Conservation (phyloP, 768 basidiomycete species). For the Aureoboletus auriporus region DNA sequence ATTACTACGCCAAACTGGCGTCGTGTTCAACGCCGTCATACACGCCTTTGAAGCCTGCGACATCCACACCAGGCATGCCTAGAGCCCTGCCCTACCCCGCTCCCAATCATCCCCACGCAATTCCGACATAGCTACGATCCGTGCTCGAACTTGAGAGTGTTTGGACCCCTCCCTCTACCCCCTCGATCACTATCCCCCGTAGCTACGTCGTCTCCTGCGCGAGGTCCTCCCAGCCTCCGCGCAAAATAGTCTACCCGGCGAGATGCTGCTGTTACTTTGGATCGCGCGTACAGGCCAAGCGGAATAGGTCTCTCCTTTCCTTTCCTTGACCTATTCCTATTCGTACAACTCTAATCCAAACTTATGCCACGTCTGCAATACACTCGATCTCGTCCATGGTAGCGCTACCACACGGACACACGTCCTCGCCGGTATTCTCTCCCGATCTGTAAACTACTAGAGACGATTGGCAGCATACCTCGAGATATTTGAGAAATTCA, state of each 20-base stretch:
- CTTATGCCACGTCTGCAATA: too few relatives aligned
- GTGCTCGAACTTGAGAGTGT: constrained; percentile 41
- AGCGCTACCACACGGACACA: constrained; percentile 26
- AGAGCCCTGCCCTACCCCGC: too few relatives aligned
- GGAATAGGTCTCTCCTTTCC: too few relatives aligned
- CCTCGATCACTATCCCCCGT: not conserved
- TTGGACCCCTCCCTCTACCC: constrained; percentile 29
- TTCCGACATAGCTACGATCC: constrained; percentile 35
- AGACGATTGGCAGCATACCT: constrained; percentile 26
- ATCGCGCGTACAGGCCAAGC: too few relatives aligned
- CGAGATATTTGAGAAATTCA: constrained; percentile 35
- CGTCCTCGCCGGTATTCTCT: constrained; percentile 34
- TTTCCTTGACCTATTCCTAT: too few relatives aligned
- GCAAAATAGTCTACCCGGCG: not conserved
- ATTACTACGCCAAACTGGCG: constrained; percentile 83
- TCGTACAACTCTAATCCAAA: too few relatives aligned
- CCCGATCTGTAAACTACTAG: constrained; percentile 43
- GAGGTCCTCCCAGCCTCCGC: constrained; percentile 33
- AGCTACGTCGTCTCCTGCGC: constrained; percentile 18
- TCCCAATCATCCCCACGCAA: constrained; percentile 37
- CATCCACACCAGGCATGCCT: constrained; percentile 84
- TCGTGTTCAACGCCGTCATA: constrained; percentile 81
- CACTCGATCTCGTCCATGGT: constrained; percentile 49
- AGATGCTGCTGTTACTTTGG: too few relatives aligned
- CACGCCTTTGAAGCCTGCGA: constrained; percentile 68